phyloP scores from a whole-genome alignment of 2,329 filamentous ascomycete species.

The Botrytis fragariae region DNA sequence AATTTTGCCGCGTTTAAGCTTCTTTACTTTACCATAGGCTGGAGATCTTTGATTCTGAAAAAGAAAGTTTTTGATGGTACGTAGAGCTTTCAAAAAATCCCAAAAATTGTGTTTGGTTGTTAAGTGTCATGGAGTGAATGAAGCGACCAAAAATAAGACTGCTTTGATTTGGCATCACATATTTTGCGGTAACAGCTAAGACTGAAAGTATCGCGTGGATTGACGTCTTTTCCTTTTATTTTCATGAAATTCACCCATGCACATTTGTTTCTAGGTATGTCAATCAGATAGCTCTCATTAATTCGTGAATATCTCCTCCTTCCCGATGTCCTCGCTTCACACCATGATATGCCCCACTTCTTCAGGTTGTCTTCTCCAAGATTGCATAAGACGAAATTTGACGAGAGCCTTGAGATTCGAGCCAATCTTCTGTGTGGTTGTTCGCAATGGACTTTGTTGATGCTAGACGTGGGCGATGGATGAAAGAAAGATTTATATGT shows the following conservation, averaged over 20 bases:
- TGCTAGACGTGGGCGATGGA: too few species aligned
- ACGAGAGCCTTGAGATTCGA: fast-evolving
- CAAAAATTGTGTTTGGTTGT: too few species aligned
- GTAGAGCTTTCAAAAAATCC: not conserved
- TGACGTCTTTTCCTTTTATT: too few species aligned
- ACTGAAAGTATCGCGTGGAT: not conserved
- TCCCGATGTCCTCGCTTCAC: not conserved
- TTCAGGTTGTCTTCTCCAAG: not conserved
- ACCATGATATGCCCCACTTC: not conserved
- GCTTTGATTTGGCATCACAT: not conserved
- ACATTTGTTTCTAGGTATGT: not conserved
- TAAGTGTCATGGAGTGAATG: not conserved
- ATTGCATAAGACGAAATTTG: not conserved
- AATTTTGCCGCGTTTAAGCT: not conserved
- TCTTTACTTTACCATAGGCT: not conserved
- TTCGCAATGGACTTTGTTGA: fast-evolving
- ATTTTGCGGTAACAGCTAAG: not conserved
- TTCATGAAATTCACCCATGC: not conserved
- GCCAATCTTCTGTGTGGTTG: too few species aligned
- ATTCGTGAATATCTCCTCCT: not conserved
- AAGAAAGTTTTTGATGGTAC: fast-evolving
- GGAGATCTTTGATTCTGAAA: not conserved
- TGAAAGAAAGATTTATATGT: not conserved
- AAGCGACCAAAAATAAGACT: not conserved
- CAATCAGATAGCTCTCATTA: too few species aligned